phyloP scores from a whole-genome alignment of 108 stramenopile species.

The Aureococcus anophagefferens region DNA sequence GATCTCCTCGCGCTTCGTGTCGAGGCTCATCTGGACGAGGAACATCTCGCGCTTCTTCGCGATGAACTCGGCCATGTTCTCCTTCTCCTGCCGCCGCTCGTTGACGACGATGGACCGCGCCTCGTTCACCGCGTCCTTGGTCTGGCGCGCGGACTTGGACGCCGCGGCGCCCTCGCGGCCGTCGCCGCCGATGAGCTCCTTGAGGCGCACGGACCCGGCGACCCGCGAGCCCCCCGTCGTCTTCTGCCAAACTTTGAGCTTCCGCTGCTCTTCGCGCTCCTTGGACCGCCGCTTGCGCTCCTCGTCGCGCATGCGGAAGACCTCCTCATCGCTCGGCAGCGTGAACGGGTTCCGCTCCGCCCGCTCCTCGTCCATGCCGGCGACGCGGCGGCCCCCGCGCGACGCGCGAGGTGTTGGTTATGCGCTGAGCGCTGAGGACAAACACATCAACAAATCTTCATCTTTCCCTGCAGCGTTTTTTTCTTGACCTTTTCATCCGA shows the following conservation, averaged over 20 bases:
- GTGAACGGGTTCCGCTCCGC: conserved; percentile 45
- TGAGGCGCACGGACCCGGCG: neutral
- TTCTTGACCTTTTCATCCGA: too few relatives aligned
- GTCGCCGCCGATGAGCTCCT: neutral
- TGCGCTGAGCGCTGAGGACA: too few relatives aligned
- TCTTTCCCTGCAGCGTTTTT: too few relatives aligned
- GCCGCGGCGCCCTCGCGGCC: neutral
- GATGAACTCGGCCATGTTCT: conserved; percentile 55
- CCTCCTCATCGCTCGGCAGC: conserved; percentile 50
- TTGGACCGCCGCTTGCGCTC: conserved; percentile 19
- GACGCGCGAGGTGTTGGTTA: too few relatives aligned
- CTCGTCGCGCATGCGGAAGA: conserved; percentile 50
- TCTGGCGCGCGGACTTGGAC: neutral
- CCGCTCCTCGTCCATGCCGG: neutral
- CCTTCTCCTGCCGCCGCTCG: conserved; percentile 44
- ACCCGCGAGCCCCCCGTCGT: neutral
- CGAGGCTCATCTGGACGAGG: conserved; percentile 58
- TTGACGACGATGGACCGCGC: conserved; percentile 13
- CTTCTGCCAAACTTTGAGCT: conserved; percentile 23
- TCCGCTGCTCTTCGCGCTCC: conserved; percentile 3
- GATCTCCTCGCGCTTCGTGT: conserved; percentile 67
- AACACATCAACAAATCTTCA: too few relatives aligned
- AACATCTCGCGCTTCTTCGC: conserved; percentile 66
- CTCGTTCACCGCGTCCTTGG: neutral
- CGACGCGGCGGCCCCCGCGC: too few relatives aligned